Percentiles rank a stretch among this genome's conserved stretches.
Conservation (phyloP, 768 basidiomycete genomes). For the Calvatia gigantea region DNA sequence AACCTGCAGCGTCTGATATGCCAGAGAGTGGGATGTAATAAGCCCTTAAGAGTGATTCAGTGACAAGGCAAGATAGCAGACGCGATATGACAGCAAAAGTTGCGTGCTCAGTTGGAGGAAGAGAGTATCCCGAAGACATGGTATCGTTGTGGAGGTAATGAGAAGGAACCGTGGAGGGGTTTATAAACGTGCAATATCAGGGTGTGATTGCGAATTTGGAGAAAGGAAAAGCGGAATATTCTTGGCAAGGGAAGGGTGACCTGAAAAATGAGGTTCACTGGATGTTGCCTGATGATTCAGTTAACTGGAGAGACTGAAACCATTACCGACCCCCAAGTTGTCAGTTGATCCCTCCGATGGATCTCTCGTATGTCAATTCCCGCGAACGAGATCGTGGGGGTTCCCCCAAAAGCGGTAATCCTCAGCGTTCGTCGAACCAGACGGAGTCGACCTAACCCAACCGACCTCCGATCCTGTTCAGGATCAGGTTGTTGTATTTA, state of each 20-base stretch:
- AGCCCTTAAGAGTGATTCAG: conserved; percentile 41
- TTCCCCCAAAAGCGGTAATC: neutral
- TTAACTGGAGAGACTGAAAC: conserved; percentile 6
- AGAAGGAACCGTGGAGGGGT: conserved; percentile 7
- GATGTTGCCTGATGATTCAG: conserved; percentile 1
- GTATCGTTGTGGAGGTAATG: neutral
- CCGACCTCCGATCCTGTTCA: neutral
- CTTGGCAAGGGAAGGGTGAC: conserved; percentile 1
- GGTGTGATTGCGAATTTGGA: neutral
- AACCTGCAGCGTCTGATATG: conserved; percentile 24
- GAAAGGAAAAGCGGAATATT: neutral
- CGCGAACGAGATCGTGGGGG: conserved; percentile 5
- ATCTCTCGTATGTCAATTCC: conserved; percentile 9
- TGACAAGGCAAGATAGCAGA: conserved; percentile 46
- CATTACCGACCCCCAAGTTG: conserved; percentile 1
- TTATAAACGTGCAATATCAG: conserved; percentile 17
- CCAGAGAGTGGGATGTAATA: conserved; percentile 34
- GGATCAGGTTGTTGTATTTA: neutral
- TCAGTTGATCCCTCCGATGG: conserved; percentile 6
- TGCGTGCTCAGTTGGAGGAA: conserved; percentile 35
- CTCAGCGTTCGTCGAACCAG: neutral
- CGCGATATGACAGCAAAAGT: conserved; percentile 45
- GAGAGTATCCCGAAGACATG: conserved; percentile 34
- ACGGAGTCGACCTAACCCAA: neutral
- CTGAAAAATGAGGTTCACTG: neutral